Conservation (phyloP, 2,329 filamentous ascomycete species). For the Fusarium camptoceras region DNA sequence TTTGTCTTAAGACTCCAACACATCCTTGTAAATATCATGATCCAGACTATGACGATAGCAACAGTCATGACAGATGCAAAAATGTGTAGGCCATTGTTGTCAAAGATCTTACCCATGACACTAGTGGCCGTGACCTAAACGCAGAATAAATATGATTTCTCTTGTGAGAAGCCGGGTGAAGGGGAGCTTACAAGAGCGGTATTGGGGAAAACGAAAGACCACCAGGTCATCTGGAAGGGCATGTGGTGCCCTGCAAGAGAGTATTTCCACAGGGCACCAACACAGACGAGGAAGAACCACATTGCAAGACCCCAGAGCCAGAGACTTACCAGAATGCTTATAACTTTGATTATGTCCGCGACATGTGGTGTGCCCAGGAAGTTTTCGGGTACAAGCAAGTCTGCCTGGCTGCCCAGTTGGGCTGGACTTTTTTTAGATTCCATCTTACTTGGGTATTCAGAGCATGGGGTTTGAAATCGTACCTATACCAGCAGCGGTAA, state of each 20-base stretch:
- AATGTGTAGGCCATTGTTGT: slow-evolving; percentile 70
- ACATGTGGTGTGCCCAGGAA: slow-evolving; percentile 58
- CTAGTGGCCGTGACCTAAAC: slow-evolving; percentile 76
- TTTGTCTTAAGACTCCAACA: slow-evolving; percentile 71
- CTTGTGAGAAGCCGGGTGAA: not conserved
- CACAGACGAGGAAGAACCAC: slow-evolving; percentile 85
- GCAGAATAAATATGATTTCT: not conserved
- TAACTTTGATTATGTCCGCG: slow-evolving; percentile 58
- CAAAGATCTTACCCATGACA: slow-evolving; percentile 73
- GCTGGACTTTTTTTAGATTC: slow-evolving; percentile 47
- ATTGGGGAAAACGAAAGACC: slow-evolving; percentile 84
- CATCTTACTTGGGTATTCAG: not conserved
- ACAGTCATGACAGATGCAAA: slow-evolving; percentile 75
- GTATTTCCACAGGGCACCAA: slow-evolving; percentile 80
- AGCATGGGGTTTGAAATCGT: not conserved
- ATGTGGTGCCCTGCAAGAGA: slow-evolving; percentile 67
- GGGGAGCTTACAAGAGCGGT: slow-evolving; percentile 68
- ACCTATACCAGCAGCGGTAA: slow-evolving; percentile 61
- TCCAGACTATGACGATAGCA: slow-evolving; percentile 75
- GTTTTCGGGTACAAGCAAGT: slow-evolving; percentile 56
- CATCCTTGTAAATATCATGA: slow-evolving; percentile 77
- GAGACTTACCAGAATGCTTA: slow-evolving; percentile 72
- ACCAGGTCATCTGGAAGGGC: slow-evolving; percentile 88
- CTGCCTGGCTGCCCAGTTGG: slow-evolving; percentile 58
- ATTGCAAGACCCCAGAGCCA: slow-evolving; percentile 87